Conservation (phyloP, 2,329 filamentous ascomycete genomes). For the Xylaria sp. region DNA sequence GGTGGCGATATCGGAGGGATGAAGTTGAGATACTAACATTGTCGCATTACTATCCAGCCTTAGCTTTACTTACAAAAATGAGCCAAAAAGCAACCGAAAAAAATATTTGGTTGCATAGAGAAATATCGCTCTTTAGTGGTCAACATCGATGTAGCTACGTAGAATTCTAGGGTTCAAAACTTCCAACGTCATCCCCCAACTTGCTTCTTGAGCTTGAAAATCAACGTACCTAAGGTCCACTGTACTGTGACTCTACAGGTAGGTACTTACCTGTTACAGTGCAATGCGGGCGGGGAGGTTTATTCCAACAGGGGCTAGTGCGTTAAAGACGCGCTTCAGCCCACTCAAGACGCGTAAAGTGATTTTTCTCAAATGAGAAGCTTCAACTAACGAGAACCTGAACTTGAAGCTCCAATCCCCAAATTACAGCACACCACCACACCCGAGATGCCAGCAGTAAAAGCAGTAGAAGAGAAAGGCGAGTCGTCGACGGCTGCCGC, state of each 20-base stretch:
- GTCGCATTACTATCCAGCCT: neutral
- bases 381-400: neutral
- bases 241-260: neutral
- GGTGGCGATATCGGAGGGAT: slow-evolving; percentile 28
- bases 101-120: neutral
- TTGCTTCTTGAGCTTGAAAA: neutral
- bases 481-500: slow-evolving; percentile 70
- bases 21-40: neutral
- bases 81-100: neutral
- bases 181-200: neutral
- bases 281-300: neutral
- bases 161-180: no score
- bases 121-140: neutral
- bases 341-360: slow-evolving; percentile 47
- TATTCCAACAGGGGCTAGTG: slow-evolving; percentile 25
- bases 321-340: slow-evolving; percentile 39
- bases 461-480: slow-evolving; percentile 60
- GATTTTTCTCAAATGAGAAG: slow-evolving; percentile 36
- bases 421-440: neutral
- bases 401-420: neutral
- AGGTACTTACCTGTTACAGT: neutral
- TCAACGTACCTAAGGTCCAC: neutral
- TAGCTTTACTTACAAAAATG: neutral
- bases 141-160: neutral
- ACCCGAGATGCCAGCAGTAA: slow-evolving; percentile 60